Evolutionary conservation across 2,329 filamentous ascomycete genomes (phyloP).

Genomic region (Fusarium siculi): DNA sequence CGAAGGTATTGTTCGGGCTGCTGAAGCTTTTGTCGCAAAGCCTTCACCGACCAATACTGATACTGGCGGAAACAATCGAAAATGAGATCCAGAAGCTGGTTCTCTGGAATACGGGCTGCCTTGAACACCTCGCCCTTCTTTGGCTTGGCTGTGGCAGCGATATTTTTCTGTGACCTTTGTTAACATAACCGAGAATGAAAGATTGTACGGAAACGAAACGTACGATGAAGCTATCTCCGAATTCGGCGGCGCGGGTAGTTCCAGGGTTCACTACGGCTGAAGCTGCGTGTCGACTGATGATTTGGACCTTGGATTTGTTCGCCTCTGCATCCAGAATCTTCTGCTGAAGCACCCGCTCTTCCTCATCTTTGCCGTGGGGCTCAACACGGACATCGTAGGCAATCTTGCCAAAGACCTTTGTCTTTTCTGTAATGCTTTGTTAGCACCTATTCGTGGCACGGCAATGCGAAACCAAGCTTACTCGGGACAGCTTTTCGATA

Average conservation of each 20-base stretch:
- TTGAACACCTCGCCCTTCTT: slow-evolving; percentile 79
- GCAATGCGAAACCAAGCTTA: slow-evolving; percentile 54
- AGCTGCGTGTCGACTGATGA: slow-evolving; percentile 62
- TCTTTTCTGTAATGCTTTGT: slow-evolving; percentile 72
- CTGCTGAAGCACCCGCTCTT: slow-evolving; percentile 70
- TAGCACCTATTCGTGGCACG: slow-evolving; percentile 20
- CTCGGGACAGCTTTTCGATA: slow-evolving; percentile 80
- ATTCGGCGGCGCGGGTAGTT: slow-evolving; percentile 50
- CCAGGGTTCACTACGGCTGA: slow-evolving; percentile 68
- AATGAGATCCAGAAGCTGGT: slow-evolving; percentile 87
- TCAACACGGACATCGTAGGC: slow-evolving; percentile 81
- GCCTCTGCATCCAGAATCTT: slow-evolving; percentile 63
- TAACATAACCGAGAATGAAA: slow-evolving; percentile 18
- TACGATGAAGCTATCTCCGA: slow-evolving; percentile 66
- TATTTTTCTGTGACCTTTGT: slow-evolving; percentile 60
- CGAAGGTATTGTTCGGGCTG: slow-evolving; percentile 96
- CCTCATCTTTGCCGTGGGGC: slow-evolving; percentile 77
- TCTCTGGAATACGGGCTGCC: slow-evolving; percentile 87
- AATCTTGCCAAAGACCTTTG: slow-evolving; percentile 77
- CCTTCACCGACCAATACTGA: slow-evolving; percentile 94
- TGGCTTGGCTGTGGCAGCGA: slow-evolving; percentile 60
- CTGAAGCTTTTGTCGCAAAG: slow-evolving; percentile 78
- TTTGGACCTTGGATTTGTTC: slow-evolving; percentile 60
- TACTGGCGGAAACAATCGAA: slow-evolving; percentile 86
- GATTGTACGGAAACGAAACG: slow-evolving; percentile 46